These are phyloP conservation scores for Lentinus brumalis DNA, from an alignment of 768 basidiomycete species.

Conservation along the genomic window DNA sequence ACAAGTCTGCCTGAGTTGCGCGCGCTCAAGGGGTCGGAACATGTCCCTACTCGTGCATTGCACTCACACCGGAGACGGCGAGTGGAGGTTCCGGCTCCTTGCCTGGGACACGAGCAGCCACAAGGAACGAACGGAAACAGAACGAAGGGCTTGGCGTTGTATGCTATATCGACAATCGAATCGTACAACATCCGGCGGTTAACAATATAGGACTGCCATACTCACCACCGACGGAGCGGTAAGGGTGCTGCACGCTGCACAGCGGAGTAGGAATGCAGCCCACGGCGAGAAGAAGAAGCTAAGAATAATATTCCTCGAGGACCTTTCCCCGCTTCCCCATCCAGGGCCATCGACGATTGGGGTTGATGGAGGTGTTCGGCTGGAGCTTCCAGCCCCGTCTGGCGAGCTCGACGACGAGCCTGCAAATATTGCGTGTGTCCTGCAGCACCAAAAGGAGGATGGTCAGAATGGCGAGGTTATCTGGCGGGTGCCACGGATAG, in stretches of 20 bases:
- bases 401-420: slow-evolving; percentile 80
- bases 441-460: slow-evolving; percentile 30
- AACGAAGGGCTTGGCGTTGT: slow-evolving; percentile 9
- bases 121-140: background rate
- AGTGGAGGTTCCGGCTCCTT: slow-evolving; percentile 5
- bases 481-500: slow-evolving; percentile 13
- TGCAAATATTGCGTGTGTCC: slow-evolving; percentile 90
- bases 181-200: slow-evolving; percentile 20
- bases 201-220: background rate
- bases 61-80: slow-evolving; percentile 13
- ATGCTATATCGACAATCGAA: slow-evolving; percentile 12
- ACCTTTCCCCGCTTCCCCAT: slow-evolving; percentile 80
- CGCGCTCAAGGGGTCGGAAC: background rate
- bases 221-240: background rate
- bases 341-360: slow-evolving; percentile 76
- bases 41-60: background rate
- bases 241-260: background rate
- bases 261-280: background rate
- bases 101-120: slow-evolving; percentile 2
- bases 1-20: slow-evolving; percentile 3
- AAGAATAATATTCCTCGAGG: slow-evolving; percentile 45
- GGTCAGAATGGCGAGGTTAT: background rate
- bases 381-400: slow-evolving; percentile 64
- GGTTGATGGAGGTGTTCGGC: slow-evolving; percentile 72
- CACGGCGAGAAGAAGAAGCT: background rate